Evolutionary conservation across 1,284 basidiomycete genomes (phyloP).

Genomic region (Xerocomus minutiporus): DNA sequence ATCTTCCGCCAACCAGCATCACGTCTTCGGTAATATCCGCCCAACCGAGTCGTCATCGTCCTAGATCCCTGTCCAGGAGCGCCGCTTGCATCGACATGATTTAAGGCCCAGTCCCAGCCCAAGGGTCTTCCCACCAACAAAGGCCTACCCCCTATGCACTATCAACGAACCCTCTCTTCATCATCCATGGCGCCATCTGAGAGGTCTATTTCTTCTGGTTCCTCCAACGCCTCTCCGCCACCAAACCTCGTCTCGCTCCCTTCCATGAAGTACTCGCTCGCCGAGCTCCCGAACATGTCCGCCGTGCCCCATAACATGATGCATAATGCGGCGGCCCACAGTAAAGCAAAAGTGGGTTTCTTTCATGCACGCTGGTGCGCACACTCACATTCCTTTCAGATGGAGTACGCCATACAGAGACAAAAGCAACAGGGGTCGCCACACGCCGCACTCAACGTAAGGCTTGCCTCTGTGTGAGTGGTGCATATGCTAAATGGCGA

Average conservation of each 20-base stretch:
- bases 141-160: conserved; percentile 27
- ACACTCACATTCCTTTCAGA: conserved; percentile 19
- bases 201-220: conserved; percentile 32
- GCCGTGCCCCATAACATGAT: conserved; percentile 29
- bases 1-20: conserved; percentile 24
- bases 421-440: conserved; percentile 28
- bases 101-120: conserved; percentile 17
- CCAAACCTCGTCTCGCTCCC: conserved; percentile 28
- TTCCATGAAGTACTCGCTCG: conserved; percentile 34
- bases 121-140: conserved; percentile 11
- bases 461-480: conserved; percentile 6
- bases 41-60: conserved; percentile 20
- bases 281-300: conserved; percentile 30
- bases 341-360: conserved; percentile 26
- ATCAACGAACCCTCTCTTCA: conserved; percentile 28
- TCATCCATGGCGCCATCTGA: conserved; percentile 34
- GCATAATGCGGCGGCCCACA: conserved; percentile 29
- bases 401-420: conserved; percentile 30
- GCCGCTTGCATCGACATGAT: conserved; percentile 27
- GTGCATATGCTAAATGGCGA: conserved; percentile 8
- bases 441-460: conserved; percentile 27
- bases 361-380: not conserved
- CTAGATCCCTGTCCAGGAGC: conserved; percentile 19
- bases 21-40: conserved; percentile 36
- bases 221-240: conserved; percentile 31